Conservation (phyloP, 2,329 filamentous ascomycete genomes). For the Penicillium sp. region DNA sequence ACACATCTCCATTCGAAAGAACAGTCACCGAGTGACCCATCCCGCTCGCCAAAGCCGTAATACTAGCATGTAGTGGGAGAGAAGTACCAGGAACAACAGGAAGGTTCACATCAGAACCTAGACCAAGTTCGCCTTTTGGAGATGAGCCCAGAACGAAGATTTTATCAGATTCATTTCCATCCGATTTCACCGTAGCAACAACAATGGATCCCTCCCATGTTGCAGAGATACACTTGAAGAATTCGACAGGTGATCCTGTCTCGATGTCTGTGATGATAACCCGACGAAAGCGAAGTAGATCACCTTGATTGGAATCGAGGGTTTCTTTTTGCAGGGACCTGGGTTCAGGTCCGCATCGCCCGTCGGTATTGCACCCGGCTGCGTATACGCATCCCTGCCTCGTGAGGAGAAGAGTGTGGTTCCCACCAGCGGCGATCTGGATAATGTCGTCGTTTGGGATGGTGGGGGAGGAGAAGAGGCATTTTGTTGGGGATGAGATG, state of each 20-base stretch:
- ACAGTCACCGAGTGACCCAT: constrained; percentile 75
- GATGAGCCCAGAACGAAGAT: constrained; percentile 65
- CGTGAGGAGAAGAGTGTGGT: constrained; percentile 76
- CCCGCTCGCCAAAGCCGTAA: constrained; percentile 65
- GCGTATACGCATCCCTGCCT: constrained; percentile 57
- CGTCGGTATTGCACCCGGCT: constrained; percentile 57
- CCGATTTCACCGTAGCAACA: constrained; percentile 43
- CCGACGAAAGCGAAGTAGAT: constrained; percentile 26
- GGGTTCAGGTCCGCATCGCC: constrained; percentile 37
- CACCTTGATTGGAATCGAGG: not conserved
- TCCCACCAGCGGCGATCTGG: constrained; percentile 64
- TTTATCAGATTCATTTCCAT: constrained; percentile 33
- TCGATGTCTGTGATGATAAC: constrained; percentile 20
- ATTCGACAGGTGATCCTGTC: constrained; percentile 19
- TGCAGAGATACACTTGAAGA: constrained; percentile 56
- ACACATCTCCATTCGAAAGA: constrained; percentile 69
- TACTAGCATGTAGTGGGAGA: constrained; percentile 59
- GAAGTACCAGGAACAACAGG: constrained; percentile 33
- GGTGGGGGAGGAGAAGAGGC: constrained; percentile 48
- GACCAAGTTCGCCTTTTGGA: constrained; percentile 67
- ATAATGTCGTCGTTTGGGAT: constrained; percentile 15
- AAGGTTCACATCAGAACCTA: constrained; percentile 41
- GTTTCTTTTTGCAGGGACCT: not conserved
- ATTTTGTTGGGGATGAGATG: constrained; percentile 61
- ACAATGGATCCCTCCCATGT: constrained; percentile 74